Conservation (phyloP, 2,329 filamentous ascomycete species). For the Zalaria obscura region DNA sequence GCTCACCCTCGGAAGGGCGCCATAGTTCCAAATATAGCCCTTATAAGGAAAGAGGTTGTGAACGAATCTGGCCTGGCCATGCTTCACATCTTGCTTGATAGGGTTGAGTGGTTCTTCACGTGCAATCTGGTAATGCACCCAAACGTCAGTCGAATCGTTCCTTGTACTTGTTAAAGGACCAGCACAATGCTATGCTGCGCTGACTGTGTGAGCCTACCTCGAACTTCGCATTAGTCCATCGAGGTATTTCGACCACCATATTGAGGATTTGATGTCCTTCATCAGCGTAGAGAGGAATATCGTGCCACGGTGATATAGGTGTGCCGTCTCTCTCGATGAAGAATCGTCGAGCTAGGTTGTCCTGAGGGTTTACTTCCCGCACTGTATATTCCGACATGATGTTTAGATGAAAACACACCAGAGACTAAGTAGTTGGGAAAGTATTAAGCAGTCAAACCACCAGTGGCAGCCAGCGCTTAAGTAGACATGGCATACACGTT, state of each 20-base stretch:
- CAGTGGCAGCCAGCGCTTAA: no score
- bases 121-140: slow-evolving; percentile 57
- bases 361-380: slow-evolving; percentile 76
- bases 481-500: no score
- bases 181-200: slow-evolving; percentile 1
- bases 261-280: slow-evolving; percentile 90
- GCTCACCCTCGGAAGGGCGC: slow-evolving; percentile 89
- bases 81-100: slow-evolving; percentile 99
- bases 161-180: no score
- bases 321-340: slow-evolving; percentile 97
- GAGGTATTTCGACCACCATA: slow-evolving; percentile 98
- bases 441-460: no score
- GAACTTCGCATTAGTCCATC: slow-evolving; percentile 99
- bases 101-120: slow-evolving; percentile 98
- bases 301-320: slow-evolving; percentile 91
- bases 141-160: background rate
- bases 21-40: slow-evolving; percentile 99
- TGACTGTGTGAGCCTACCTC: slow-evolving; percentile 51
- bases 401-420: no score
- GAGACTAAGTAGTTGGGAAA: no score
- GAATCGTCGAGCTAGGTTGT: slow-evolving; percentile 94
- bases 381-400: slow-evolving; percentile 57
- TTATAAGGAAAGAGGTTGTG: slow-evolving; percentile 99
- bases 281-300: slow-evolving; percentile 96
- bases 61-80: slow-evolving; percentile 98